Conservation (phyloP, 2,329 filamentous ascomycete genomes). For the Coniochaeta sp. region DNA sequence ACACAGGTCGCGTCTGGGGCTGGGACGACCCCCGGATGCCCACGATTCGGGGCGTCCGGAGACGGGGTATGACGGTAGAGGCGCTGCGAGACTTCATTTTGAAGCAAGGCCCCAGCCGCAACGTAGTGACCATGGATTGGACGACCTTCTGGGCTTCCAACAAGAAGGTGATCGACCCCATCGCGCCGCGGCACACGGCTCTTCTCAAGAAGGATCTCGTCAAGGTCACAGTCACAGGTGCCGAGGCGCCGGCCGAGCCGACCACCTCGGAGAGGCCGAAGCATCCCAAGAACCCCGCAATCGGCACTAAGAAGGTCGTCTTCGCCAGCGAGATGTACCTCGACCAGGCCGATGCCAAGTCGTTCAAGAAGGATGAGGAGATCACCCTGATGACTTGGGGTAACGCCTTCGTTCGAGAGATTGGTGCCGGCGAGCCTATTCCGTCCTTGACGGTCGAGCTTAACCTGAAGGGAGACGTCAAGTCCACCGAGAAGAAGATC, state of each 20-base stretch:
- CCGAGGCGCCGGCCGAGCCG: conserved; percentile 55
- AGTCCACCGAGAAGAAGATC: conserved; percentile 92
- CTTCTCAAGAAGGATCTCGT: conserved; percentile 66
- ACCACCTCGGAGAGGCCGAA: conserved; percentile 71
- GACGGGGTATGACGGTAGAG: conserved; percentile 71
- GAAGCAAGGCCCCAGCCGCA: conserved; percentile 76
- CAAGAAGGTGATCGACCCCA: conserved; percentile 75
- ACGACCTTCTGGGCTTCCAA: conserved; percentile 65
- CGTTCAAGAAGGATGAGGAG: conserved; percentile 78
- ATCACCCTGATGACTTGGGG: conserved; percentile 97
- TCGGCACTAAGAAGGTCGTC: conserved; percentile 79
- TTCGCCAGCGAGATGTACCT: conserved; percentile 70
- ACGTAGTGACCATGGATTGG: conserved; percentile 78
- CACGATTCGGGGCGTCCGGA: conserved; percentile 70
- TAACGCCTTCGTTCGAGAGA: conserved; percentile 70
- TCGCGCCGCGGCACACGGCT: conserved; percentile 66
- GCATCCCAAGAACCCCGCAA: conserved; percentile 79
- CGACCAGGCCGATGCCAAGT: conserved; percentile 79
- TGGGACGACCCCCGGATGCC: conserved; percentile 88
- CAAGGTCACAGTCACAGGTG: conserved; percentile 60
- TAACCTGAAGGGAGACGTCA: conserved; percentile 89
- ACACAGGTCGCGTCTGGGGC: conserved; percentile 67
- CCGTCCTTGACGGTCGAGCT: conserved; percentile 71
- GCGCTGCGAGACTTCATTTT: conserved; percentile 78
- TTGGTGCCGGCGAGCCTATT: conserved; percentile 50